Evolutionary conservation across 139 green algal genomes (phyloP).

Genomic region (Tetradesmus lagerheimii): DNA sequence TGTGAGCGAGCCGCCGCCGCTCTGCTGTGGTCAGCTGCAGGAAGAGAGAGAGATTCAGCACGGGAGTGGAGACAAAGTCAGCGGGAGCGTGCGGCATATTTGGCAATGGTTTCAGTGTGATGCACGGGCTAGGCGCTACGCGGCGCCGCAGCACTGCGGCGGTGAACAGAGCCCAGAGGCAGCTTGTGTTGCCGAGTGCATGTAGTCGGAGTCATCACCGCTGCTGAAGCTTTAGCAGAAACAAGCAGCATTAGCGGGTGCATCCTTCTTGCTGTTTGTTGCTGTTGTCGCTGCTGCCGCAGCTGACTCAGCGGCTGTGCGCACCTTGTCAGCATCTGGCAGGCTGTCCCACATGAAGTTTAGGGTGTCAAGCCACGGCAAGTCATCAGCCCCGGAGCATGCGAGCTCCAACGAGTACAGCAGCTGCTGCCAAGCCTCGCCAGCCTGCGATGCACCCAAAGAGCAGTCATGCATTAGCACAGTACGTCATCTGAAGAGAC

Average conservation of each 20-base stretch:
- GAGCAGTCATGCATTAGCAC: neutral
- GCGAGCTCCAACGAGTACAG: conserved; percentile 19
- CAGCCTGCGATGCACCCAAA: neutral
- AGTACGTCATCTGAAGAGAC: neutral
- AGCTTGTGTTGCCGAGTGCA: too few species aligned
- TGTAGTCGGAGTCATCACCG: too few species aligned
- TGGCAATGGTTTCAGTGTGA: too few species aligned
- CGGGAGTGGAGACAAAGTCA: too few species aligned
- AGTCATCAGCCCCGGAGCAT: neutral
- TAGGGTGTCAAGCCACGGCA: conserved; percentile 34
- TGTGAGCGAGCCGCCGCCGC: conserved; percentile 5
- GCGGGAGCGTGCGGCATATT: too few species aligned
- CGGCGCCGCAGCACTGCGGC: too few species aligned
- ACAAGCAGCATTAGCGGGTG: too few species aligned
- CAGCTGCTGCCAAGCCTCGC: neutral
- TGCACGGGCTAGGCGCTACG: too few species aligned
- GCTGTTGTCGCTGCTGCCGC: neutral
- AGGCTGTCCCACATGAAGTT: conserved; percentile 46
- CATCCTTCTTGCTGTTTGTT: too few species aligned
- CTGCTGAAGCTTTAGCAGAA: too few species aligned
- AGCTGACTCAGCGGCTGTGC: neutral
- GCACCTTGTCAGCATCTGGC: conserved; percentile 42
- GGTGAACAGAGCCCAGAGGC: too few species aligned
- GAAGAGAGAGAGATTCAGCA: too few species aligned
- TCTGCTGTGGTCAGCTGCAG: conserved; percentile 38